Conservation (phyloP, 2,329 filamentous ascomycete species). For the Apiospora phragmitis region DNA sequence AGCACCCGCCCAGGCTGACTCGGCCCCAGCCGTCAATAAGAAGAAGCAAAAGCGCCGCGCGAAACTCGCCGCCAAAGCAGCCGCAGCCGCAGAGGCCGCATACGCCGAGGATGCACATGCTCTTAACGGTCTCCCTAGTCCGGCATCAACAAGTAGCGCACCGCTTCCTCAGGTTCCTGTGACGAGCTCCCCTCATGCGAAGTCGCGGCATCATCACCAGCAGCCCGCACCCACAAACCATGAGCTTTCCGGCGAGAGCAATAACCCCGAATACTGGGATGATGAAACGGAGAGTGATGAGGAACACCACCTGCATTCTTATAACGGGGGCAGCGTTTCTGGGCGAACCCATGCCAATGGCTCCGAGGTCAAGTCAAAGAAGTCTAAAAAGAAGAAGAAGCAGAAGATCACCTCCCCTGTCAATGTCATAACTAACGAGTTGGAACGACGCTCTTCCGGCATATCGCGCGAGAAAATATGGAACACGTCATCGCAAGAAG, state of each 20-base stretch:
- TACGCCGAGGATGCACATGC: conserved; percentile 22
- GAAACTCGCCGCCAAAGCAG: conserved; percentile 75
- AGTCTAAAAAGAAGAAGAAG: conserved; percentile 73
- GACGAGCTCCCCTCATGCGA: conserved; percentile 11
- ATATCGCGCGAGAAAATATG: conserved; percentile 85
- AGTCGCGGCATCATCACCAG: conserved; percentile 24
- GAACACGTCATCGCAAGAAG: conserved; percentile 93
- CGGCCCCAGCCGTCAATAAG: conserved; percentile 67
- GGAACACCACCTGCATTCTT: conserved; percentile 44
- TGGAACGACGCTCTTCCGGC: conserved; percentile 32
- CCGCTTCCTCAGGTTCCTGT: conserved; percentile 19
- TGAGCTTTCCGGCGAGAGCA: conserved; percentile 15
- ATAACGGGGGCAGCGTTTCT: conserved; percentile 35
- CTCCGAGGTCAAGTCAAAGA: conserved; percentile 49
- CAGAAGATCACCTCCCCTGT: conserved; percentile 37
- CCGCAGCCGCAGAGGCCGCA: conserved; percentile 45
- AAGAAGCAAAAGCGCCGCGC: conserved; percentile 95
- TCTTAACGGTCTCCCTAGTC: conserved; percentile 43
- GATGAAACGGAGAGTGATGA: conserved; percentile 59
- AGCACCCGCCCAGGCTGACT: conserved; percentile 28
- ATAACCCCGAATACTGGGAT: conserved; percentile 47
- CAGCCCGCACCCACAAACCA: conserved; percentile 34
- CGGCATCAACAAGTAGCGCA: conserved; percentile 32
- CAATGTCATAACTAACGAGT: conserved; percentile 20
- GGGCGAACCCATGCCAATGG: conserved; percentile 40